Conservation (phyloP, 2,329 filamentous ascomycete species). For the Ceratocystis ficicola region DNA sequence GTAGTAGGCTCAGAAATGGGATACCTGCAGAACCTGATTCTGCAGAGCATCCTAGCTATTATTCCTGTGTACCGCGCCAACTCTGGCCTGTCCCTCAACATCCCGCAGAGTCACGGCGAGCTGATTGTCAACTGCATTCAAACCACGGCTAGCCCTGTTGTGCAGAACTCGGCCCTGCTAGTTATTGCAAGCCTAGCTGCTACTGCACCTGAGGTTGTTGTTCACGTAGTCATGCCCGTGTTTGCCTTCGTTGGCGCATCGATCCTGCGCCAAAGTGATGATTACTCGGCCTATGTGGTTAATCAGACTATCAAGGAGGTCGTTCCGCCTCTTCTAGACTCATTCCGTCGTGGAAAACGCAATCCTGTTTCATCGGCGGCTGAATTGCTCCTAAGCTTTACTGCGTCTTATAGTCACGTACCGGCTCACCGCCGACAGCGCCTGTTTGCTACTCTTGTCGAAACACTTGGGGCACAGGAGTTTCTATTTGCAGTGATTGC, state of each 20-base stretch:
- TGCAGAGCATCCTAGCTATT: constrained; percentile 72
- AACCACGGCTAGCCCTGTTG: constrained; percentile 79
- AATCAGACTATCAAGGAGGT: constrained; percentile 91
- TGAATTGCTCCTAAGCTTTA: constrained; percentile 88
- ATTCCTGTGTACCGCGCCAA: constrained; percentile 61
- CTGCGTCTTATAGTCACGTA: constrained; percentile 91
- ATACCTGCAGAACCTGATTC: constrained; percentile 75
- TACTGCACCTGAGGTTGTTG: constrained; percentile 76
- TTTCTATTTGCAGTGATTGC: constrained; percentile 79
- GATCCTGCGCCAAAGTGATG: constrained; percentile 81
- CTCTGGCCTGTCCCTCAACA: constrained; percentile 47
- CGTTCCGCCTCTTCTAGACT: constrained; percentile 79
- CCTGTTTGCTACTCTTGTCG: constrained; percentile 72
- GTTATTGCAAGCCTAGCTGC: constrained; percentile 77
- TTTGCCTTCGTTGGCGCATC: constrained; percentile 97
- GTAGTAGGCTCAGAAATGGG: constrained; percentile 76
- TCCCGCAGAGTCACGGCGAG: constrained; percentile 71
- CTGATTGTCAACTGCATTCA: constrained; percentile 89
- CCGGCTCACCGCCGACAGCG: constrained; percentile 71
- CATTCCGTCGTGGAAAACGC: constrained; percentile 68
- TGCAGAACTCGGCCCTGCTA: constrained; percentile 82
- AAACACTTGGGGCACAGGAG: constrained; percentile 73
- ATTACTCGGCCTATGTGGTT: constrained; percentile 93
- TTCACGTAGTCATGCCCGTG: constrained; percentile 97
- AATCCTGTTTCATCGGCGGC: constrained; percentile 69